Base-by-base conservation (phyloP, 2,329 filamentous ascomycete genomes). In the Incumbomyces lentus region DNA sequence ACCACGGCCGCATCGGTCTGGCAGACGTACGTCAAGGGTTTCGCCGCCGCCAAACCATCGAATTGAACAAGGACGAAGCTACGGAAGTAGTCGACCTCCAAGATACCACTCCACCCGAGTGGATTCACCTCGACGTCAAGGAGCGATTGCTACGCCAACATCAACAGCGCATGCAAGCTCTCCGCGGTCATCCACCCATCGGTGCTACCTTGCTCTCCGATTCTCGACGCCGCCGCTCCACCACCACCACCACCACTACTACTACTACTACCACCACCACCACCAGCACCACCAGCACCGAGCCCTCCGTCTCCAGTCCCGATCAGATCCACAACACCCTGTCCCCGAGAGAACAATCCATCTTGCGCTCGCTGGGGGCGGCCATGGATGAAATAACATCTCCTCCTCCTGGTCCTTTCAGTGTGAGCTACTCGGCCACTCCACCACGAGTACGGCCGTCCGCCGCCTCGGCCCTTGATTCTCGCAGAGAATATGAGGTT, bases 1-100 rank as follows among this genome's bases (percentile, higher is more conserved):
- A 95, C 58, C 82, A 85, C 52, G 70, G 69, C 13, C 62, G 66
- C 51, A 66, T 66, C 37, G 70, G 69, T 6, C 55, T 73, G 48
- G 68, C 68, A 29, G 70, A 73, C 55, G 58, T 72, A 40, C 68
- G 70, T 33, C 67, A 67, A 48, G 59, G 58, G n/a, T 72, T 71
- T 49, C 55, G 62, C 26, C 64, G 69, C 40, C 61, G 67, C 43
- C 69, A 72, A 51, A 62, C 67, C 17, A 50, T 72, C 12, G 49
- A 55, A 8, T 48, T 62, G 16, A 53, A 59, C 12, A 51, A 45
- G n/a, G 46, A 52, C 8, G 48, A 48, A 31, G 37, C 55, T 10
- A 52, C 55, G 10, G 55, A 46, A 41, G 8, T 52, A n/a, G 42
- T 52, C 5, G 42, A 52, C 10, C 30, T 56, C 10, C 50, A 56